Base-by-base conservation (phyloP, 768 basidiomycete species). In the Tylopilus balloui region DNA sequence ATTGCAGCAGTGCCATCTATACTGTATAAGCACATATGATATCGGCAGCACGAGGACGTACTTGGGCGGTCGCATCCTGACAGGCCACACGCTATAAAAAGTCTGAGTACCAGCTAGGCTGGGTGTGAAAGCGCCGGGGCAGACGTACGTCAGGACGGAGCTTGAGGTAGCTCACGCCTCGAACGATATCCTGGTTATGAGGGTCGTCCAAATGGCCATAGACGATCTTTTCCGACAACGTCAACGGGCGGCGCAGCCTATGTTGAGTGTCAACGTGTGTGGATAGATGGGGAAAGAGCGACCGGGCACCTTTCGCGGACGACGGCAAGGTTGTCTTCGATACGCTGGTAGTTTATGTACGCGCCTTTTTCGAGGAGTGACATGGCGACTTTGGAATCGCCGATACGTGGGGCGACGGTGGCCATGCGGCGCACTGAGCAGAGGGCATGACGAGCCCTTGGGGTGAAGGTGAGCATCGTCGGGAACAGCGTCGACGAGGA, bases 131-230 rank as follows among this genome's bases (percentile, higher is more conserved):
- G 17, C 1, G n/a, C 3, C 3, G 13, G 1, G 19, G 10, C 6
- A 20, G 15, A 81, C 92, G 60, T 66, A 95, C 95, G 73, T 98
- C 96, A 32, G 96, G 95, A 56, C 96, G 84, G 38, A 99, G 86
- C 75, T 92, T 97, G 71, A 99, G 84, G 76, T 99, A 98, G 67
- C 91, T 94, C 46, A 78, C 79, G 48, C 96, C 96, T 43, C 95
- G 88, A 51, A 80, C 80, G 64, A 99, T 88, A 63, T 94, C 90
- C 69, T 93, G 91, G 62, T 83, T 80, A 58, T 86, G 84, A 46
- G 95, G 84, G 71, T 97, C 89, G 71, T 97, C 95, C 59, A 98
- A 79, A 75, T 99, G 96, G 49, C 96, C 96, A 69, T 99, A 99
- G 34, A 97, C 76, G 64, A 96, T 87, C 81, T 97, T 96, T 72